Evolutionary conservation across 2,329 filamentous ascomycete species (phyloP).

Genomic region (Alternaria sp.): DNA sequence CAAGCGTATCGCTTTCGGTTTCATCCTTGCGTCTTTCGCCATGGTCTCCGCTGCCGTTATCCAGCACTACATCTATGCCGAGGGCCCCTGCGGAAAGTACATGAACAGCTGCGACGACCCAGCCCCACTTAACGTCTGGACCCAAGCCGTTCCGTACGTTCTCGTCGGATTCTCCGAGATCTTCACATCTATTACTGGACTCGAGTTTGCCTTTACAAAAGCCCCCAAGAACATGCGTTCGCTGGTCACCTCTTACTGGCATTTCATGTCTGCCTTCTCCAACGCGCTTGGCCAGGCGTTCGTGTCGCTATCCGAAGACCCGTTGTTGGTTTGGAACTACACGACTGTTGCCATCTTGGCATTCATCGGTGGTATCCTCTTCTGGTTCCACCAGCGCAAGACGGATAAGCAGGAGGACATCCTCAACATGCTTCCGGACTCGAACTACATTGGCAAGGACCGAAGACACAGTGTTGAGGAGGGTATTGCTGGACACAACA

Average conservation of each 20-base stretch:
- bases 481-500: conserved; percentile 7
- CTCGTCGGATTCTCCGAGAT: conserved; percentile 66
- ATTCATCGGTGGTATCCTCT: conserved; percentile 67
- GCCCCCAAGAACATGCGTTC: conserved; percentile 82
- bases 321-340: conserved; percentile 77
- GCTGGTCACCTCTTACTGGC: conserved; percentile 72
- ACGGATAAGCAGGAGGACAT: conserved; percentile 73
- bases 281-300: conserved; percentile 76
- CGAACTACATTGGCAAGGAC: conserved; percentile 44
- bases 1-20: conserved; percentile 62
- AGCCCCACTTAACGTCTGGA: conserved; percentile 71
- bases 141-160: conserved; percentile 59
- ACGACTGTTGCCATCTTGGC: conserved; percentile 68
- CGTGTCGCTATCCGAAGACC: conserved; percentile 68
- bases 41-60: conserved; percentile 62
- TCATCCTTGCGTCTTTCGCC: conserved; percentile 56
- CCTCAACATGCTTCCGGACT: conserved; percentile 67
- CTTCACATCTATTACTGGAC: conserved; percentile 66
- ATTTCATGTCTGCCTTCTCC: conserved; percentile 75
- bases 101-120: conserved; percentile 63
- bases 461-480: conserved; percentile 39
- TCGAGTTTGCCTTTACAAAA: conserved; percentile 81
- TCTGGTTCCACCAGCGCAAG: conserved; percentile 74
- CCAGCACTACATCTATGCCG: conserved; percentile 70
- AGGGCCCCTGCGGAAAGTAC: conserved; percentile 66